Conservation (phyloP, 208 protist genomes). For the Balamuthia mandrillaris region DNA sequence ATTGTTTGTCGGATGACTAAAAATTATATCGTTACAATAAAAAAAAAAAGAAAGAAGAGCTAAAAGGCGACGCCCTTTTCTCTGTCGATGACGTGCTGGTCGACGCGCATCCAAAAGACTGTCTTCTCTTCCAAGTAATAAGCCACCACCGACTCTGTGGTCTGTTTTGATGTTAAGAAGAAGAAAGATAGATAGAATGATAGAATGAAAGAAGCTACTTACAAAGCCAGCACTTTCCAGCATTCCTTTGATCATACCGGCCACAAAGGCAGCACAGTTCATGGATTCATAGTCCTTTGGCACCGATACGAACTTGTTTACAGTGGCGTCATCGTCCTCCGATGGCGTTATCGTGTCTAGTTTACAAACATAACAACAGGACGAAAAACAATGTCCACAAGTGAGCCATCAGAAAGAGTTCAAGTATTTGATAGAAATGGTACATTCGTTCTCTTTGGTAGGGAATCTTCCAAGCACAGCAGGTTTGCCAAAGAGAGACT, state of each 20-base stretch:
- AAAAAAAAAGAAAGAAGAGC: too few relatives aligned
- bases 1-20: too few relatives aligned
- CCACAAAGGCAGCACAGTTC: constrained; percentile 74
- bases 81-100: constrained; percentile 53
- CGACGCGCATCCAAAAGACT: constrained; percentile 72
- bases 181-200: background rate
- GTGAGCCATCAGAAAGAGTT: background rate
- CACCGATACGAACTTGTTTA: constrained; percentile 71
- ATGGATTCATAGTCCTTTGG: constrained; percentile 57
- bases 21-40: too few relatives aligned
- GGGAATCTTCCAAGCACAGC: constrained; percentile 66
- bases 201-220: constrained; percentile 6
- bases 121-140: constrained; percentile 48
- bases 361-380: background rate
- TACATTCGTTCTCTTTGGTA: constrained; percentile 65
- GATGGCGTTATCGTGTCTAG: constrained; percentile 69
- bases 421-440: background rate
- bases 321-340: constrained; percentile 59
- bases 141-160: constrained; percentile 3
- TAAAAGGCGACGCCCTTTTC: too few relatives aligned
- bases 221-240: constrained; percentile 71
- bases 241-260: constrained; percentile 71
- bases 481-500: constrained; percentile 69
- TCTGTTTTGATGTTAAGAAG: too few relatives aligned
- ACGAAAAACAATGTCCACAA: background rate